phyloP scores from a whole-genome alignment of 495 filamentous ascomycete genomes.

The Penicillium riverlandense region DNA sequence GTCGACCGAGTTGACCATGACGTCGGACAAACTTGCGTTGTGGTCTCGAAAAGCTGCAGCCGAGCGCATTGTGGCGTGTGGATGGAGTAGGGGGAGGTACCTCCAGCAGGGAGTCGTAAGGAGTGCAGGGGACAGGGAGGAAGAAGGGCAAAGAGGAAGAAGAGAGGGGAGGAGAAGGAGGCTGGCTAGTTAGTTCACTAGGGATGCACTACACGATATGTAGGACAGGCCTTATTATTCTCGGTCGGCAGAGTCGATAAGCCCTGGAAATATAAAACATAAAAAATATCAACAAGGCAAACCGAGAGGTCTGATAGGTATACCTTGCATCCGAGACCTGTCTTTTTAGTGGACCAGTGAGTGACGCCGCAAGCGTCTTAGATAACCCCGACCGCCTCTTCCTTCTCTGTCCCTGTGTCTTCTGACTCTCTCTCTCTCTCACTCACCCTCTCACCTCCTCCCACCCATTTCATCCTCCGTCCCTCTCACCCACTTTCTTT shows the following conservation, averaged over 20 bases:
- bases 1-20: slow-evolving; percentile 21
- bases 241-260: too few relatives aligned
- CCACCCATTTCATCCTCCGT: background rate
- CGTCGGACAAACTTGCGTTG: slow-evolving; percentile 1
- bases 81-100: too few relatives aligned
- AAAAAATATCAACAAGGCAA: too few relatives aligned
- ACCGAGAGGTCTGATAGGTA: too few relatives aligned
- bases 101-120: too few relatives aligned
- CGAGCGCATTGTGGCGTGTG: too few relatives aligned
- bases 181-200: slow-evolving; percentile 10
- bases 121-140: background rate
- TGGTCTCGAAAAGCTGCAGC: too few relatives aligned
- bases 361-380: slow-evolving; percentile 25
- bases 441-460: slow-evolving; percentile 1
- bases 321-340: too few relatives aligned
- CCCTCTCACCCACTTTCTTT: background rate
- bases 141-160: slow-evolving; percentile 16
- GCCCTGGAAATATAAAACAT: too few relatives aligned
- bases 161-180: slow-evolving; percentile 9
- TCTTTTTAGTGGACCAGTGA: too few relatives aligned
- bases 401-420: too few relatives aligned
- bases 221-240: too few relatives aligned
- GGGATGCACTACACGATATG: slow-evolving; percentile 5
- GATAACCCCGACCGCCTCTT: slow-evolving; percentile 9
- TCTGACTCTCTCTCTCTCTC: slow-evolving; percentile 7